These are phyloP conservation scores for Rosa persica DNA, from an alignment of 306 rosid genomes.

Conservation along the genomic window DNA sequence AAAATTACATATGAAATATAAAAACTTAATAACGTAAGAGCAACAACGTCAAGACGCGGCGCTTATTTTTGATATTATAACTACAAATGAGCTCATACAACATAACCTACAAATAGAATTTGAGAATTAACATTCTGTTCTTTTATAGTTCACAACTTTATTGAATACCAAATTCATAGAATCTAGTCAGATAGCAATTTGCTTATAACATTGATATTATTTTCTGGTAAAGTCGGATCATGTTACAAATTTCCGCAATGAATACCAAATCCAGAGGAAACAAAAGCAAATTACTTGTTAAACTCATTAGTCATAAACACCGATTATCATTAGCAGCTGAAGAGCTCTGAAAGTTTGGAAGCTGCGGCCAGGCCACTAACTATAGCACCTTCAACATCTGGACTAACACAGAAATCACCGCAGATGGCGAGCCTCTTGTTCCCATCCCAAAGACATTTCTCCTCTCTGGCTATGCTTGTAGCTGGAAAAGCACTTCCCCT, in stretches of 20 bases:
- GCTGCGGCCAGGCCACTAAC: conserved; percentile 88
- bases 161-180: background rate
- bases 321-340: conserved; percentile 36
- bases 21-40: too few species aligned
- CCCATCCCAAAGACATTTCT: conserved; percentile 80
- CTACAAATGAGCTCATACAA: background rate
- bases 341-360: conserved; percentile 46
- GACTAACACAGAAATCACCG: conserved; percentile 91
- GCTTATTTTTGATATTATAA: background rate
- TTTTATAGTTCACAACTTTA: background rate
- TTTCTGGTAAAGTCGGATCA: background rate
- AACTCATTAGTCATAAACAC: background rate
- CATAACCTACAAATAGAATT: background rate
- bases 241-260: background rate
- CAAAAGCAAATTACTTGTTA: background rate
- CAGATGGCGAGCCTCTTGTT: conserved; percentile 71
- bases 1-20: too few species aligned
- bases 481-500: conserved; percentile 96
- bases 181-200: background rate
- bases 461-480: conserved; percentile 62
- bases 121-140: background rate
- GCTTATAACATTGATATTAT: conserved; percentile 6
- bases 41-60: too few species aligned
- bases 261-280: background rate
- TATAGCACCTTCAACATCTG: conserved; percentile 86